phyloP scores from a whole-genome alignment of 108 stramenopile species.

The Cyclotella cryptica region DNA sequence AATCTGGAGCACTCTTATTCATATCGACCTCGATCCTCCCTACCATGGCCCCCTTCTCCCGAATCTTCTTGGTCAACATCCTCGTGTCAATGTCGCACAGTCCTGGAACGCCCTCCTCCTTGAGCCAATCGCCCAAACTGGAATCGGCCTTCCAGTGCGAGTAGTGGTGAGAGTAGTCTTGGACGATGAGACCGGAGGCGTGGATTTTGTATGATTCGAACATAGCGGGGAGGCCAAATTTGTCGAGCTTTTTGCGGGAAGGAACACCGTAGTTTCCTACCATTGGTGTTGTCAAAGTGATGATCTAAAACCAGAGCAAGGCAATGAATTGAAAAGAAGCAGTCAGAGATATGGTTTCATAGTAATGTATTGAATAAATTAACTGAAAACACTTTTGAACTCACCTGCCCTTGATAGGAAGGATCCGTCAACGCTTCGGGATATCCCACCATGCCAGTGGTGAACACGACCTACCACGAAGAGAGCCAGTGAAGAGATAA shows the following conservation, averaged over 20 bases:
- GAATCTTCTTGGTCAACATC: constrained; percentile 96
- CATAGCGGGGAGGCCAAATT: constrained; percentile 86
- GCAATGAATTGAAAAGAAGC: constrained; percentile 1
- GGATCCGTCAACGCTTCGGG: constrained; percentile 99
- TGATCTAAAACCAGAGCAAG: constrained; percentile 54
- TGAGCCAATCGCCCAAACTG: constrained; percentile 95
- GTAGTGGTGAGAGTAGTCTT: constrained; percentile 92
- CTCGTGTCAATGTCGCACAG: constrained; percentile 95
- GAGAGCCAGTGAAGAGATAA: background rate
- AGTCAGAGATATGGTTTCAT: background rate
- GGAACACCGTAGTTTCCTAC: constrained; percentile 99
- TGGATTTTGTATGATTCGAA: constrained; percentile 97
- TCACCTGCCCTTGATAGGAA: constrained; percentile 95
- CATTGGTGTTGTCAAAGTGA: constrained; percentile 95
- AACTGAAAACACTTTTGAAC: too few relatives aligned
- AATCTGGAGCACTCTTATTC: constrained; percentile 59
- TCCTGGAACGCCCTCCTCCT: constrained; percentile 95
- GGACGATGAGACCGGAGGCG: constrained; percentile 91
- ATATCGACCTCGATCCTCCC: constrained; percentile 90
- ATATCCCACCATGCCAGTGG: constrained; percentile 99
- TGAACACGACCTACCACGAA: constrained; percentile 94
- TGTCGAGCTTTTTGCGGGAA: constrained; percentile 79
- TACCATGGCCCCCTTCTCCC: constrained; percentile 93
- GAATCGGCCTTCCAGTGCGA: constrained; percentile 97
- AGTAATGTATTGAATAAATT: too few relatives aligned